A percentile compares a stretch with the other conserved stretches of the same genome.
These are phyloP conservation scores for Wickerhamiella domercqiae DNA, from an alignment of 805 yeast genomes.

Conservation along the genomic window DNA sequence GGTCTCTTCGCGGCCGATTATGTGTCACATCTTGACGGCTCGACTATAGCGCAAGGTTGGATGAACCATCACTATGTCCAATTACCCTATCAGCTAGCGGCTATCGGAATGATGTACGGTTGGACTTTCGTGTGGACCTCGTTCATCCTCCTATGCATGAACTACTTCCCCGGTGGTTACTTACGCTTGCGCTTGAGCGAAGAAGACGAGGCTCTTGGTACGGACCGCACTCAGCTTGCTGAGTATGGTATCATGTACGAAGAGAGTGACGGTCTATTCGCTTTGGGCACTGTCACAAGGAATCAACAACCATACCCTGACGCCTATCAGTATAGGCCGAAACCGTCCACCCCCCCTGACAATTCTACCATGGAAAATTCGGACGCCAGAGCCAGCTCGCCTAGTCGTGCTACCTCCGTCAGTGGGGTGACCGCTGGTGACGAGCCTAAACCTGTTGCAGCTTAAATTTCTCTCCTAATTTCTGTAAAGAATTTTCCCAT, in stretches of 20 bases:
- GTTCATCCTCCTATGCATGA: conserved; percentile 52
- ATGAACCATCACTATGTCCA: conserved; percentile 77
- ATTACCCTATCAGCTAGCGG: conserved; percentile 89
- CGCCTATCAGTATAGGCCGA: conserved; percentile 6
- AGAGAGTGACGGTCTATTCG: conserved; percentile 9
- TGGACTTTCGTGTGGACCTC: conserved; percentile 75
- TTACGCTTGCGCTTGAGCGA: conserved; percentile 70
- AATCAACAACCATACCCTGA: conserved; percentile 8
- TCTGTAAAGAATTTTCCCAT: not conserved
- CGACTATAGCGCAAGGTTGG: conserved; percentile 75
- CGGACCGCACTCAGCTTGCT: conserved; percentile 81
- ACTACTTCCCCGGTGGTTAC: conserved; percentile 51
- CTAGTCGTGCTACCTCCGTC: too few relatives aligned
- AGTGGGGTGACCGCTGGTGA: too few relatives aligned
- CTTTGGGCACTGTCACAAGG: conserved; percentile 13
- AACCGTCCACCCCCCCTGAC: too few relatives aligned
- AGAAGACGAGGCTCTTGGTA: conserved; percentile 82
- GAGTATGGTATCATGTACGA: conserved; percentile 48
- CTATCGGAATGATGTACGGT: conserved; percentile 49
- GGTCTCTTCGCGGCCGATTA: conserved; percentile 93
- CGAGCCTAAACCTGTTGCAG: conserved; percentile 1
- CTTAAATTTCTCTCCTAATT: not conserved
- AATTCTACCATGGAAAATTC: too few relatives aligned
- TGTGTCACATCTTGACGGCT: conserved; percentile 68
- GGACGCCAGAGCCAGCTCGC: too few relatives aligned